Base-by-base conservation (phyloP, 2,329 filamentous ascomycete genomes). In the Endocalyx cinctus region DNA sequence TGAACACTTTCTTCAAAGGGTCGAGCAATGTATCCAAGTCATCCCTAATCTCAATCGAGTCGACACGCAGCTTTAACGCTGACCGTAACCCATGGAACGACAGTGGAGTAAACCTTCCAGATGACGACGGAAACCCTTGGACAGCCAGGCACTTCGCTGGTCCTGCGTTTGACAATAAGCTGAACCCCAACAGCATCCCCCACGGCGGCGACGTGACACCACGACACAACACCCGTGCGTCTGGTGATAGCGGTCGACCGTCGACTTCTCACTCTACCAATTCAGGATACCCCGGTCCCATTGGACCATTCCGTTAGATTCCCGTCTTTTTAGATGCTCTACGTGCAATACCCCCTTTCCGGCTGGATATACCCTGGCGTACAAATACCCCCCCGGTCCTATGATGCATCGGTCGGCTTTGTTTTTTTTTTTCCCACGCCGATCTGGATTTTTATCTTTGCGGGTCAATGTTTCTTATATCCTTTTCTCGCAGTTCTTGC, bases 1-100 rank as follows among this genome's bases (percentile, higher is more conserved):
- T 86, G 43, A 86, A 80, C 41, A 87, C 84, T 25, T 82, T 97
- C 58, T 96, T 96, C 74, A 96, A 94, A 67, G 89, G 89, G 40
- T 89, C 84, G 16, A 84, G 70, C 67, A 90, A 90, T 52, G 84
- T 86, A 35, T 96, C 90, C 46, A 96, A 94, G 67, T 92, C 90
- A 30, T 96, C 90, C 20, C 79, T 97, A 48, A 89, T 94, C 49
- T 95, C 88, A 43, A 89, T 96, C 60, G 90, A 97, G 64, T 96
- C 89, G 30, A 88, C 88, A 22, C 85, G 90, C 57, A 95, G 88
- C 67, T 82, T 82, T 61, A 81, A 82, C 44, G 87, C 87, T 48
- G 94, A 95, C 62, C 85, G 89, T 62, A 95, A 96, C 65, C 89
- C 89, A 42, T 97, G 90, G 90, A 96, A 96, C 60, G 90, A 97